phyloP scores from a whole-genome alignment of 768 basidiomycete species.

The Trametopsis cervina region DNA sequence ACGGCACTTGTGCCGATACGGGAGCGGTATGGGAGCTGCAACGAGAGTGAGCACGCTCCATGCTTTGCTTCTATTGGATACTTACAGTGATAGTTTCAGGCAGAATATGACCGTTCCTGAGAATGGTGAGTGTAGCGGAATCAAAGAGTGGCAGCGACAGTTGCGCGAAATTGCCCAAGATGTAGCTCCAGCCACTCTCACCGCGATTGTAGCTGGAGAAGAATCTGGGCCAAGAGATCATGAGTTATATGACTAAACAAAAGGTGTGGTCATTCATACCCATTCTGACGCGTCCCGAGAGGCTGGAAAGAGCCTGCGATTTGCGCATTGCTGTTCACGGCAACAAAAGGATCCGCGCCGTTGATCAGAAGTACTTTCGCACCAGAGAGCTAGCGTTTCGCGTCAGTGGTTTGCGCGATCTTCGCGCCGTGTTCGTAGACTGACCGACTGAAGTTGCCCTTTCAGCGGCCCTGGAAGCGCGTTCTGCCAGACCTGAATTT shows the following conservation, averaged over 20 bases:
- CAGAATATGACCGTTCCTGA: constrained; percentile 30
- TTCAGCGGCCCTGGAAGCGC: constrained; percentile 38
- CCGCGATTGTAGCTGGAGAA: constrained; percentile 28
- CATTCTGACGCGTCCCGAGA: constrained; percentile 34
- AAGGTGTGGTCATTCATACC: constrained; percentile 15
- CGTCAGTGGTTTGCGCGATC: background rate
- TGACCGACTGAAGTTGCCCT: constrained; percentile 39
- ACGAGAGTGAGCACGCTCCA: constrained; percentile 21
- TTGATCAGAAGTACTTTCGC: constrained; percentile 51
- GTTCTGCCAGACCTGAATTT: constrained; percentile 49
- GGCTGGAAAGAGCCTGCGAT: constrained; percentile 47
- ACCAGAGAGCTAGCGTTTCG: constrained; percentile 30
- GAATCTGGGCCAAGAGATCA: constrained; percentile 19
- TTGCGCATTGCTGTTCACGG: constrained; percentile 44
- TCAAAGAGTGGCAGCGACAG: constrained; percentile 46
- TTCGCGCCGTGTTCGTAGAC: too few relatives aligned
- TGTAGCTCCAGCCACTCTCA: constrained; percentile 23
- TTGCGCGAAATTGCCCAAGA: constrained; percentile 43
- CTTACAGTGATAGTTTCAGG: constrained; percentile 41
- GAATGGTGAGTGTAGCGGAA: constrained; percentile 39
- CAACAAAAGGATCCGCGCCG: constrained; percentile 40
- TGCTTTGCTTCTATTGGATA: background rate
- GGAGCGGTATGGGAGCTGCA: constrained; percentile 52
- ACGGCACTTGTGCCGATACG: constrained; percentile 38
- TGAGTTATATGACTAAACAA: background rate